These are phyloP conservation scores for Cryptococcus sp. DNA, from an alignment of 1,284 basidiomycete genomes.

Conservation along the genomic window DNA sequence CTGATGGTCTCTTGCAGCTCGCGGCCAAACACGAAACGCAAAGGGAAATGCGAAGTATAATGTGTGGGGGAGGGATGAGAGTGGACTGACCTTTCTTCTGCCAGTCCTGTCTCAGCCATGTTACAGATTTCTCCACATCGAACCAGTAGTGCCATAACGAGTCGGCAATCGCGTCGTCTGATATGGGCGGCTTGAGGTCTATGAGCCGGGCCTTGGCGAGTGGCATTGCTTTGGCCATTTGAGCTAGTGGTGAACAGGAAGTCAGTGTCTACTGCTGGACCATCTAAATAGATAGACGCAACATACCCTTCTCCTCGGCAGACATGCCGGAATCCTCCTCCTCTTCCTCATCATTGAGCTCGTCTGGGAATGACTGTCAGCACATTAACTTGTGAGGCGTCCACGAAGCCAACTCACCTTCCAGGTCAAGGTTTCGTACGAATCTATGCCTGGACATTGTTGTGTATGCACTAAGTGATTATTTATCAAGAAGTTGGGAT, in stretches of 20 bases:
- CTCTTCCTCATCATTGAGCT: slow-evolving; percentile 51
- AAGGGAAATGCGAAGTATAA: slow-evolving; percentile 1
- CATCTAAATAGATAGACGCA: slow-evolving; percentile 52
- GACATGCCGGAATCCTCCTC: slow-evolving; percentile 36
- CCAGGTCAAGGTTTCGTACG: slow-evolving; percentile 81
- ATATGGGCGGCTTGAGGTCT: slow-evolving; percentile 63
- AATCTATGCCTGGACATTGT: slow-evolving; percentile 78
- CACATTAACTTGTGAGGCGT: too few relatives aligned
- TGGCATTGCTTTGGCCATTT: slow-evolving; percentile 67
- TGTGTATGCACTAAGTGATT: not conserved
- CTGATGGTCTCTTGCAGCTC: not conserved
- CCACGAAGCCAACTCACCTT: slow-evolving; percentile 57
- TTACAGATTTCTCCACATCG: slow-evolving; percentile 71
- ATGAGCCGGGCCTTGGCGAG: slow-evolving; percentile 67
- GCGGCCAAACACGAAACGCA: not conserved
- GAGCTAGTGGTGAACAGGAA: slow-evolving; percentile 54
- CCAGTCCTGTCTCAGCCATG: slow-evolving; percentile 60
- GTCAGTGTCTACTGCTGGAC: slow-evolving; percentile 1
- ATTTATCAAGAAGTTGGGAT: too few relatives aligned
- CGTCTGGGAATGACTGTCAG: slow-evolving; percentile 37
- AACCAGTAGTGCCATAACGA: slow-evolving; percentile 87
- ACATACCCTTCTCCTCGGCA: slow-evolving; percentile 30
- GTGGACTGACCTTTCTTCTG: slow-evolving; percentile 73
- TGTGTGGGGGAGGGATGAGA: slow-evolving; percentile 12
- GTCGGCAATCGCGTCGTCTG: slow-evolving; percentile 73